These are phyloP conservation scores for Platanthera zijinensis DNA, from an alignment of 106 monocot genomes.

Conservation along the genomic window DNA sequence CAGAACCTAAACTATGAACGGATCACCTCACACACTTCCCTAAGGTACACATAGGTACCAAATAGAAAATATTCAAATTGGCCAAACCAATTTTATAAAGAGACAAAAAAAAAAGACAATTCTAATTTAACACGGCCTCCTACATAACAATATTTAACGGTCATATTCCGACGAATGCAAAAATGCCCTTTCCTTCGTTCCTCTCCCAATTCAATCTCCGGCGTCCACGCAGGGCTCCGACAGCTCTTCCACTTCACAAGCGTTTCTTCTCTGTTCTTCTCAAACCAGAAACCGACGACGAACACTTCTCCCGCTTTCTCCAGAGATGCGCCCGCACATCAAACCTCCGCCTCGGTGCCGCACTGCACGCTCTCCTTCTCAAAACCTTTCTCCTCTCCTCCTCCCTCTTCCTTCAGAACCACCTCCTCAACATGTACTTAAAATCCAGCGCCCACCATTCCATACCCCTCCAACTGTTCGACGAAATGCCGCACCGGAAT, in stretches of 20 bases:
- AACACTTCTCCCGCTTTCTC: slow-evolving; percentile 30
- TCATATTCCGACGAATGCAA: background rate
- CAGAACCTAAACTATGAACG: too few species aligned
- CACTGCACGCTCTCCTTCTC: slow-evolving; percentile 42
- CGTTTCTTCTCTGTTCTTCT: background rate
- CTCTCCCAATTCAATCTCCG: background rate
- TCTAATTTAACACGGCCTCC: background rate
- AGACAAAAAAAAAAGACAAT: background rate
- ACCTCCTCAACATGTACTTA: slow-evolving; percentile 78
- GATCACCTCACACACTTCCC: slow-evolving; percentile 15
- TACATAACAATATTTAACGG: too few species aligned
- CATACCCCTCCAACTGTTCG: slow-evolving; percentile 41
- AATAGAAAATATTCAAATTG: too few species aligned
- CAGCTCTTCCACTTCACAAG: background rate
- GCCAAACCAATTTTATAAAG: too few species aligned
- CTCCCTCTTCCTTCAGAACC: slow-evolving; percentile 73
- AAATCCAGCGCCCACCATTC: slow-evolving; percentile 23
- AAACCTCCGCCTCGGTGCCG: slow-evolving; percentile 20
- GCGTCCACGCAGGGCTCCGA: background rate
- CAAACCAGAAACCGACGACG: background rate
- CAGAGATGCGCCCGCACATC: slow-evolving; percentile 31
- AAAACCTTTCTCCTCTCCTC: slow-evolving; percentile 25
- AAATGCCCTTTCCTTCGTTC: background rate
- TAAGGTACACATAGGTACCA: slow-evolving; percentile 37
- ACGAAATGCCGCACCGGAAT: slow-evolving; percentile 55